Conservation (phyloP, 2,329 filamentous ascomycete species). For the Phyllosticta capitalensis region DNA sequence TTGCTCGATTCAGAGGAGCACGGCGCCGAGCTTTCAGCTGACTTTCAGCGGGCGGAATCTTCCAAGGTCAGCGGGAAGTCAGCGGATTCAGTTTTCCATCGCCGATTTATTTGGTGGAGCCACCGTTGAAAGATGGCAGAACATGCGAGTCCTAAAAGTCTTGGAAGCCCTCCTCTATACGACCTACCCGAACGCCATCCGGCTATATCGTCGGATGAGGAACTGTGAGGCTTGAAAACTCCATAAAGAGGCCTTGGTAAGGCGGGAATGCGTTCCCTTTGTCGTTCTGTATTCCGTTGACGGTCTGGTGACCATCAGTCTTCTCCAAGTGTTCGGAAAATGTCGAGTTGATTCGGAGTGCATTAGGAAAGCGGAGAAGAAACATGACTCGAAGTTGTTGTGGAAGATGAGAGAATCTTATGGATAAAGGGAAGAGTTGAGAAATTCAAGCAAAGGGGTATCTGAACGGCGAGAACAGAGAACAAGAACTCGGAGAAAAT, state of each 20-base stretch:
- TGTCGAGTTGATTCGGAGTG: neutral
- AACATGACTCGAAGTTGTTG: neutral
- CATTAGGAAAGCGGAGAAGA: neutral
- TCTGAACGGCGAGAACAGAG: neutral
- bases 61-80: neutral
- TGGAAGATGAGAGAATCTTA: neutral
- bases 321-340: neutral
- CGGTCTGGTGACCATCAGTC: neutral
- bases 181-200: no score
- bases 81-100: neutral
- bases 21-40: neutral
- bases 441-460: neutral
- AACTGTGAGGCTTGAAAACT: neutral
- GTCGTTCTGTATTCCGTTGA: neutral
- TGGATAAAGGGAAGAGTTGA: neutral
- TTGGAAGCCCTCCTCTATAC: neutral
- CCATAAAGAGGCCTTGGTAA: neutral
- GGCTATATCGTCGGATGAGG: neutral
- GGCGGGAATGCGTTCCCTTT: neutral
- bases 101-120: neutral
- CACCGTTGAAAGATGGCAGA: no score
- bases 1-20: neutral
- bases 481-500: neutral
- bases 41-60: neutral
- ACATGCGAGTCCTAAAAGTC: neutral